Evolutionary conservation across 164 flowering plant genomes (phyloP).

Genomic region (Kingdonia uniflora): DNA sequence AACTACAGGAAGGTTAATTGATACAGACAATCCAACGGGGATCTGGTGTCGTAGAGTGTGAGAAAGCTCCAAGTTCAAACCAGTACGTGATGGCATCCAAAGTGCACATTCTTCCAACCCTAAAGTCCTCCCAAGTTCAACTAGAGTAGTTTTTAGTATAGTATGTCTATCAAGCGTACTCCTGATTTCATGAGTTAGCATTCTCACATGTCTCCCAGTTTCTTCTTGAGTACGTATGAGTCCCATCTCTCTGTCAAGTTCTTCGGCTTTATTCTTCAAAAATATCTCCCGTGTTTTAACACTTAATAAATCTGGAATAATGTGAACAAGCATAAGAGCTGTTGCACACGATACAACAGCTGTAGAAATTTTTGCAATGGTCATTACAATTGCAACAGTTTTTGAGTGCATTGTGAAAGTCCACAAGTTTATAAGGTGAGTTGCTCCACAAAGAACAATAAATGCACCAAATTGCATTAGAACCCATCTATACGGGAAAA

Average conservation of each 20-base stretch:
- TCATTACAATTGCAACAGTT: constrained; percentile 53
- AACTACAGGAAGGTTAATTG: constrained; percentile 43
- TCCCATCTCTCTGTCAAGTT: constrained; percentile 67
- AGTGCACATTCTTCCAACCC: constrained; percentile 64
- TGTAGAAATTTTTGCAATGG: constrained; percentile 46
- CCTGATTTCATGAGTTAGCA: constrained; percentile 76
- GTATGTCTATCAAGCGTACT: constrained; percentile 65
- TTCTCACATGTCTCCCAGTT: constrained; percentile 68
- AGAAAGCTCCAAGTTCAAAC: constrained; percentile 39
- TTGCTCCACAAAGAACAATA: too few relatives aligned
- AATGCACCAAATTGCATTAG: constrained; percentile 78
- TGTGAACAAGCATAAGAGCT: constrained; percentile 68
- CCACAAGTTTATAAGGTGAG: constrained; percentile 67
- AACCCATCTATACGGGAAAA: constrained; percentile 76
- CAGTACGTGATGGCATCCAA: constrained; percentile 67
- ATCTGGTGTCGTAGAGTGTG: constrained; percentile 41
- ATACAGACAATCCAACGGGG: constrained; percentile 38
- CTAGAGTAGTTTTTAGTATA: constrained; percentile 59
- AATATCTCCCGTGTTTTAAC: constrained; percentile 50
- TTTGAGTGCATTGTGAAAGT: constrained; percentile 51
- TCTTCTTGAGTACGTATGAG: constrained; percentile 63
- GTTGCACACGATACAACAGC: constrained; percentile 64
- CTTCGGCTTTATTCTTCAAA: constrained; percentile 51
- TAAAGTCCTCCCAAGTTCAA: constrained; percentile 58
- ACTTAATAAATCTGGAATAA: constrained; percentile 58